Percentiles rank a stretch among this genome's conserved stretches.
phyloP scores from a whole-genome alignment of 495 filamentous ascomycete species.

The Lophiotrema nucula region DNA sequence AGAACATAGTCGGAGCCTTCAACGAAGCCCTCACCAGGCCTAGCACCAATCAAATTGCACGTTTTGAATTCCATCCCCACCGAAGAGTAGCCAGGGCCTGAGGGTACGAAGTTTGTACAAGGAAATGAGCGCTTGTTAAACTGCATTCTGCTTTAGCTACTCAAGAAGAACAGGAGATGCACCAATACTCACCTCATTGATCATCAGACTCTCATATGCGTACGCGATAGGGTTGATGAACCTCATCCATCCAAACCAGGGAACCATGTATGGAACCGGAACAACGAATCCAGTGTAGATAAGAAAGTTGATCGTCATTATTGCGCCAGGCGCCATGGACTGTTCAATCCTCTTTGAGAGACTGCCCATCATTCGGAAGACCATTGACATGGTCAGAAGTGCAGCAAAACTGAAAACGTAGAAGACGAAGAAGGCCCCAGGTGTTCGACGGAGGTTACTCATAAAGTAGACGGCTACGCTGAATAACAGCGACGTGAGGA shows the following conservation, averaged over 20 bases:
- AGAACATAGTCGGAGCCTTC: slow-evolving; percentile 9
- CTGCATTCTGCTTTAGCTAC: too few relatives aligned
- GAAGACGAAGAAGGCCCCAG: slow-evolving; percentile 71
- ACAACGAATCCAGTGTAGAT: slow-evolving; percentile 88
- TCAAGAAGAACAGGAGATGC: too few relatives aligned
- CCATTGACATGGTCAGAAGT: slow-evolving; percentile 55
- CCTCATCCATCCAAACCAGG: slow-evolving; percentile 21
- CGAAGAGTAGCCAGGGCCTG: slow-evolving; percentile 6
- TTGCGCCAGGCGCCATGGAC: slow-evolving; percentile 9
- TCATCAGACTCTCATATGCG: slow-evolving; percentile 24
- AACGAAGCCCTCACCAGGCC: not conserved
- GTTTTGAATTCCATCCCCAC: not conserved
- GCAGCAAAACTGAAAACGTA: slow-evolving; percentile 60
- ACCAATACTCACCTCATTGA: too few relatives aligned
- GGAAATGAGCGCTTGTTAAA: slow-evolving; percentile 16
- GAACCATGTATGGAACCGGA: slow-evolving; percentile 68
- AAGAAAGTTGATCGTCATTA: slow-evolving; percentile 71
- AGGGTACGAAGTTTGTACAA: slow-evolving; percentile 19
- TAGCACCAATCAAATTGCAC: slow-evolving; percentile 12
- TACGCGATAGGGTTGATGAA: slow-evolving; percentile 32
- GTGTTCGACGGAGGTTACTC: slow-evolving; percentile 67
- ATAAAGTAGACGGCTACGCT: slow-evolving; percentile 79
- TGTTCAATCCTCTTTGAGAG: slow-evolving; percentile 34
- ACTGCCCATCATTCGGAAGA: slow-evolving; percentile 65
- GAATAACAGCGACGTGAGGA: slow-evolving; percentile 52